Evolutionary conservation across 768 basidiomycete genomes (phyloP).

Genomic region (Phaffia tasmanica): DNA sequence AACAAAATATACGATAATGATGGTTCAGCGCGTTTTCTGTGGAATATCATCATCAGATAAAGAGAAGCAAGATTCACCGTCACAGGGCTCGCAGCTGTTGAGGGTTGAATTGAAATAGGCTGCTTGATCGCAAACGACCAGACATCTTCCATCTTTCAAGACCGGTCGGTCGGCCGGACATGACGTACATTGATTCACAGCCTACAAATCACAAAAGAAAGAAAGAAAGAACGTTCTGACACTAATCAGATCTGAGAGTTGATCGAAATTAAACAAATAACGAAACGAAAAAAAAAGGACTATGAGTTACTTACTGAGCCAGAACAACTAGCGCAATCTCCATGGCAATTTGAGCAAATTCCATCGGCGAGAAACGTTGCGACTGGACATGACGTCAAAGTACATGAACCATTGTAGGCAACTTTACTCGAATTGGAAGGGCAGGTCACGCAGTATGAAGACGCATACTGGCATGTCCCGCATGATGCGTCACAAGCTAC

Average conservation of each 20-base stretch:
- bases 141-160: constrained; percentile 59
- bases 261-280: not conserved
- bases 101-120: constrained; percentile 62
- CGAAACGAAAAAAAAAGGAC: no score
- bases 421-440: constrained; percentile 46
- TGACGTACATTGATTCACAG: constrained; percentile 65
- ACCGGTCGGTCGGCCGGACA: constrained; percentile 61
- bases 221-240: not conserved
- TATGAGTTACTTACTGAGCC: constrained; percentile 40
- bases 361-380: constrained; percentile 57
- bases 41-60: not conserved
- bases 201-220: constrained; percentile 27
- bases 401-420: constrained; percentile 62
- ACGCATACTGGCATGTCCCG: constrained; percentile 54
- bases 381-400: constrained; percentile 56
- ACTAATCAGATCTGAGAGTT: not conserved
- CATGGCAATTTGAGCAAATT: constrained; percentile 64
- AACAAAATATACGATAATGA: not conserved
- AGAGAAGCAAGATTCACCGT: constrained; percentile 32
- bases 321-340: constrained; percentile 73
- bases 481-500: constrained; percentile 64
- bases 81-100: constrained; percentile 58
- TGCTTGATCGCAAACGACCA: constrained; percentile 59
- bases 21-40: no score
- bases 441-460: constrained; percentile 66